These are phyloP conservation scores for Colletotrichum truncatum DNA, from an alignment of 2,329 filamentous ascomycete species.

Conservation along the genomic window DNA sequence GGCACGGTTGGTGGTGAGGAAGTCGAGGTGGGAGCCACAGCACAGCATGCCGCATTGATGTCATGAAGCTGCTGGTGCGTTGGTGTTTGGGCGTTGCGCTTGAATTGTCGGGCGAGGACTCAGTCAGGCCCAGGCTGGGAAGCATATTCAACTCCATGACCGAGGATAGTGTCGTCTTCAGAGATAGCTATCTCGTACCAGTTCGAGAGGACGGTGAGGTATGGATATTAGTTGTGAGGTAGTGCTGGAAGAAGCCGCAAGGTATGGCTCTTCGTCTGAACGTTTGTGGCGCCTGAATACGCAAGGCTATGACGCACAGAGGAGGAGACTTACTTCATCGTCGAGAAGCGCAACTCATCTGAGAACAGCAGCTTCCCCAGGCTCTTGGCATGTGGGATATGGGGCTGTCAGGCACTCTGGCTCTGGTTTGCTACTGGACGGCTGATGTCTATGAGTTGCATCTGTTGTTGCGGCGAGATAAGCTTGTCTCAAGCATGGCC, in stretches of 20 bases:
- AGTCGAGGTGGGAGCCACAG: no score
- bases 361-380: not conserved
- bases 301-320: not conserved
- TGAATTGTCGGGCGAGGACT: not conserved
- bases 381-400: not conserved
- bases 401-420: no score
- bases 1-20: no score
- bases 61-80: not conserved
- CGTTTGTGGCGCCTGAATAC: not conserved
- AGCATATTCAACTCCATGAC: not conserved
- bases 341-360: not conserved
- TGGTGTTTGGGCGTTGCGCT: not conserved
- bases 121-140: not conserved
- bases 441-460: not conserved
- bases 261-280: not conserved
- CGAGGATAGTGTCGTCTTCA: not conserved
- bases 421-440: not conserved
- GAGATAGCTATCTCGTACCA: not conserved
- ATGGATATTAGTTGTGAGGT: not conserved
- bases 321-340: not conserved
- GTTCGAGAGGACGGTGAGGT: not conserved
- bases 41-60: no score
- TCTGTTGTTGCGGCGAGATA: not conserved
- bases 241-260: not conserved
- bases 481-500: no score